Evolutionary conservation across 495 filamentous ascomycete genomes (phyloP), one percentile per base, ranked within the genome.

Genomic region (Penicillium cataractarum): DNA sequence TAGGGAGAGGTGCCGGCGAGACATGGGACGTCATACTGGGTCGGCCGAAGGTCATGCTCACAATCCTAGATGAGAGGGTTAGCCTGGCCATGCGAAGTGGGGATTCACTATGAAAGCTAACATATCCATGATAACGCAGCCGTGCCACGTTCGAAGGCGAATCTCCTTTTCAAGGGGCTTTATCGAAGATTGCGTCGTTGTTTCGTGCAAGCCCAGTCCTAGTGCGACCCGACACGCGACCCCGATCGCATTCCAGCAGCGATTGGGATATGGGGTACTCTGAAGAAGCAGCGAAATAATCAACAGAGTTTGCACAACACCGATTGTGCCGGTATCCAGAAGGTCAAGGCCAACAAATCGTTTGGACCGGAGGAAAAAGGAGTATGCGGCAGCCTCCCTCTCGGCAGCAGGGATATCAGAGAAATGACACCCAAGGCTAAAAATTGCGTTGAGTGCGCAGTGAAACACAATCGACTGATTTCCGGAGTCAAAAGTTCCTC

Each of bases 21-120:
- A 78, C 56, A 42, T 80, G 74, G 15, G 72, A 73, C 6, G 74
- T 78, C 75, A 80, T 81, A 50, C 74, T 79, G 19, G 81, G 81
- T 24, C 78, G 63, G 10, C 80, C 81, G 50, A 76, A 77, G 1
- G 77, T 82, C 79, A 83, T 82, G 65, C 80, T 82, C 57, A 80
- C 71, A 27, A 77, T 74, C 67, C 80, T 82, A 40, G 42, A 22
- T 12, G 33, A 0, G 5, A 50, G 5, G 4, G 13, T 65, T 48
- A 65, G 63, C 13, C 4, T 13, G 2, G 6, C 13, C 3, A 17
- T 17, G 12, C 5, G 4, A 19, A 19, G 0, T 12, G 12, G 3
- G 7, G 15, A 3, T 40, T 37, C 33, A 39, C 8, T 8, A 17
- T 17, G 2, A 26, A 17, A 4, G 70, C 76, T 56, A 64, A 82